Conservation (phyloP, 139 green algal genomes). For the Desmodesmus armatus region DNA sequence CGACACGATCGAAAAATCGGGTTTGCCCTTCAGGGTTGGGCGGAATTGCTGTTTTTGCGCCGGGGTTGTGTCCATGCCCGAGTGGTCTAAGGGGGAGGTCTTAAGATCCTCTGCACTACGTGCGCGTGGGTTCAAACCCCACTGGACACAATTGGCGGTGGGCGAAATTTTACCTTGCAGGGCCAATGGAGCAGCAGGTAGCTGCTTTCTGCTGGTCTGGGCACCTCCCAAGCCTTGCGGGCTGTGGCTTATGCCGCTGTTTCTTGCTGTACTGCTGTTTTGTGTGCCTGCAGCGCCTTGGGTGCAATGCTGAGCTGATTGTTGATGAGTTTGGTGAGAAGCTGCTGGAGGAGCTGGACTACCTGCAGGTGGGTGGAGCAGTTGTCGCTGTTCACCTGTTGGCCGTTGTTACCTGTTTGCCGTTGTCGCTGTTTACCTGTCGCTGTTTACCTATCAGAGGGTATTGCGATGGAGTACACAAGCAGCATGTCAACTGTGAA, state of each 20-base stretch:
- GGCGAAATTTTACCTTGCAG: too few relatives aligned
- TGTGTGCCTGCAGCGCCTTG: constrained; percentile 80
- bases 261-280: too few relatives aligned
- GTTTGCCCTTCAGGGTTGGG: too few relatives aligned
- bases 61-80: too few relatives aligned
- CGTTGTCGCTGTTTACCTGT: neutral
- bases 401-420: neutral
- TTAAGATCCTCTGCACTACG: constrained; percentile 51
- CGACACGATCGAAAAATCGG: too few relatives aligned
- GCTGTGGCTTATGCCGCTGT: too few relatives aligned
- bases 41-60: too few relatives aligned
- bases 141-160: constrained; percentile 19
- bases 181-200: constrained; percentile 15
- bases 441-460: too few relatives aligned
- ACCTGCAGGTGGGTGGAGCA: constrained; percentile 72
- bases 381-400: neutral
- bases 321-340: constrained; percentile 99
- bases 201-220: constrained; percentile 24
- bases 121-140: constrained; percentile 56
- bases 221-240: too few relatives aligned
- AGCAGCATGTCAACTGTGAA: too few relatives aligned
- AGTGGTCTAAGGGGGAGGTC: constrained; percentile 54
- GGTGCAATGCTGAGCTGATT: constrained; percentile 97
- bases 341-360: constrained; percentile 99
- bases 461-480: too few relatives aligned